These are phyloP conservation scores for Arabis hirsuta DNA, from an alignment of 345 rosid species.

Conservation along the genomic window DNA sequence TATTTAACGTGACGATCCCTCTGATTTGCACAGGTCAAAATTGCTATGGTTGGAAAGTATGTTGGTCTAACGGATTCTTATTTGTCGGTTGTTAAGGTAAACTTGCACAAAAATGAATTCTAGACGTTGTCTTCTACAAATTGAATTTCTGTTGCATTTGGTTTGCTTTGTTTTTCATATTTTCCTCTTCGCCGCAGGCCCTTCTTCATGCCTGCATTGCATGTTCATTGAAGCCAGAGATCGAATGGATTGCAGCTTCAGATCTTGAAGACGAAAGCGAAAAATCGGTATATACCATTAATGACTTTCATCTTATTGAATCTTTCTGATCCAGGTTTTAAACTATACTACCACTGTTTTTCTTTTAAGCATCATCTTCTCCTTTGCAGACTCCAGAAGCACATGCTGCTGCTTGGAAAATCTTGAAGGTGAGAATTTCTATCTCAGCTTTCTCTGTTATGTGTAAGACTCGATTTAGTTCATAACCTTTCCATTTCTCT, in stretches of 20 bases:
- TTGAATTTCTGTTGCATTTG: slow-evolving; percentile 4
- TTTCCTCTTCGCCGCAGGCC: slow-evolving; percentile 60
- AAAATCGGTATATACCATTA: slow-evolving; percentile 51
- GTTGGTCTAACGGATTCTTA: slow-evolving; percentile 93
- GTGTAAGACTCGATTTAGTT: slow-evolving; percentile 12
- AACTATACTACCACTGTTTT: slow-evolving; percentile 4
- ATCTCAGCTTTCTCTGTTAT: slow-evolving; percentile 10
- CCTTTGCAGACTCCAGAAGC: slow-evolving; percentile 75
- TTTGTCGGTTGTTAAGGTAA: slow-evolving; percentile 92
- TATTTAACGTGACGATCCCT: slow-evolving; percentile 23
- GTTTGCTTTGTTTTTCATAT: slow-evolving; percentile 22
- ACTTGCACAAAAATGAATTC: background rate
- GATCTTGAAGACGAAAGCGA: slow-evolving; percentile 92
- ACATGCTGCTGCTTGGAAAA: slow-evolving; percentile 86
- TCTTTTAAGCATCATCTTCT: slow-evolving; percentile 24
- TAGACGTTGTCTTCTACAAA: slow-evolving; percentile 18
- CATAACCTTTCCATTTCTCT: slow-evolving; percentile 18
- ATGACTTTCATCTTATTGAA: slow-evolving; percentile 13
- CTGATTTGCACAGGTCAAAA: slow-evolving; percentile 66
- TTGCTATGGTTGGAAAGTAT: slow-evolving; percentile 98
- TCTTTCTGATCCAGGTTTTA: slow-evolving; percentile 20
- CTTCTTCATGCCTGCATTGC: slow-evolving; percentile 96
- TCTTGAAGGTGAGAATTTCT: slow-evolving; percentile 64
- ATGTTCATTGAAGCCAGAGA: slow-evolving; percentile 77
- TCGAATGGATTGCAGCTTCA: slow-evolving; percentile 97